Conservation (phyloP, 305 asterid species). For the Fraxinus velutina region DNA sequence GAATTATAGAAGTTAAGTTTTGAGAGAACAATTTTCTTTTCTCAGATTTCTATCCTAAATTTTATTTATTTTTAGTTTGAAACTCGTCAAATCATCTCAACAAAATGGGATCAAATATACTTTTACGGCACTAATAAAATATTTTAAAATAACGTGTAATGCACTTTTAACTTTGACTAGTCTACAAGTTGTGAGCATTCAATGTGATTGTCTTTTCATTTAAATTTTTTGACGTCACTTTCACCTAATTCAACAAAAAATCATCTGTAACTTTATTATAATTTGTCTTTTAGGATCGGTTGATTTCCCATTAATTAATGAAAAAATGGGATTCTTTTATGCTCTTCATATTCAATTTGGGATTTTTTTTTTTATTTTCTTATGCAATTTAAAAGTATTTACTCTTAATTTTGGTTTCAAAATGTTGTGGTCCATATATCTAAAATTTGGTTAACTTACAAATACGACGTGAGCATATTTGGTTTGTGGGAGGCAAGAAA, state of each 20-base stretch:
- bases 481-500: neutral
- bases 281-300: neutral
- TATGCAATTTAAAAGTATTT: neutral
- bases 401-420: neutral
- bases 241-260: neutral
- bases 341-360: neutral
- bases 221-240: neutral
- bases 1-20: no score
- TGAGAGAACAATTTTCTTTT: no score
- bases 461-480: neutral
- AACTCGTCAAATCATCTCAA: no score
- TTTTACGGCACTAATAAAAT: no score
- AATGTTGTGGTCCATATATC: neutral
- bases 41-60: no score
- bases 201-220: neutral
- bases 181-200: neutral
- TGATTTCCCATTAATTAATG: neutral
- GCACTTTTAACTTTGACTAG: no score
- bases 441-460: neutral
- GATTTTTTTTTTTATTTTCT: neutral
- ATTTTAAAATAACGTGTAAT: no score
- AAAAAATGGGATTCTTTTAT: neutral
- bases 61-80: no score
- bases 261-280: neutral
- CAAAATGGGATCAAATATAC: no score